Evolutionary conservation across 805 yeast species (phyloP).

Genomic region (Candida pseudofarinosa): DNA sequence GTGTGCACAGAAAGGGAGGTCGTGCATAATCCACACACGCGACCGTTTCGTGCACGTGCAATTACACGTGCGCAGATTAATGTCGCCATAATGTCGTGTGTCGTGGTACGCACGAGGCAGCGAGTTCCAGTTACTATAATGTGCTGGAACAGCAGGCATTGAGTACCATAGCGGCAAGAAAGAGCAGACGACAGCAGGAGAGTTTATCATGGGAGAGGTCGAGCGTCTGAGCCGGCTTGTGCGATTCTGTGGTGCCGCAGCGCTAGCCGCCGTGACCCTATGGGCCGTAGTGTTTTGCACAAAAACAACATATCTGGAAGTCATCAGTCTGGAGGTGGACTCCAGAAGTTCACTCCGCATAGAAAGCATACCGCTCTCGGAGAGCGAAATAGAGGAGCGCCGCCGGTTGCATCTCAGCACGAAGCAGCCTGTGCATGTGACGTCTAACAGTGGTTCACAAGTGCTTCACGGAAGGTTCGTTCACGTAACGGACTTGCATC

Average conservation of each 20-base stretch:
- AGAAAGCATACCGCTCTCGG: background rate
- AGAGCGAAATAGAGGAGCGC: constrained; percentile 5
- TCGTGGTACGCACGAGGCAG: too few species aligned
- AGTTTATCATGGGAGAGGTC: background rate
- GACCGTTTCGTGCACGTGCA: too few species aligned
- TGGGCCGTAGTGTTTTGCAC: background rate
- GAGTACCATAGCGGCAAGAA: too few species aligned
- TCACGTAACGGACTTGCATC: constrained; percentile 86
- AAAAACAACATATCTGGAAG: too few species aligned
- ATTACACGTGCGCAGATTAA: too few species aligned
- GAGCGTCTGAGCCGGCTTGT: background rate
- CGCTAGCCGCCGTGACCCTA: background rate
- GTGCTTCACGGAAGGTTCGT: constrained; percentile 69
- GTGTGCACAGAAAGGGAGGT: too few species aligned
- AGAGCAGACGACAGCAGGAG: background rate
- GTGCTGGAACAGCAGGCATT: background rate
- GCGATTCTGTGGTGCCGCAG: background rate
- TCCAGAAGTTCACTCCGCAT: background rate
- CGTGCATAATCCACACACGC: too few species aligned
- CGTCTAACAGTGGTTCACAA: constrained; percentile 17
- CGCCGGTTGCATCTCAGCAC: constrained; percentile 30
- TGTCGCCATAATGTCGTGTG: too few species aligned
- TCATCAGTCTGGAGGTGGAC: background rate
- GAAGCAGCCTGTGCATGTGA: constrained; percentile 24
- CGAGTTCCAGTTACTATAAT: too few species aligned